Evolutionary conservation across 176 grass and related monocot species (phyloP), one percentile per base, ranked within the genome.

Genomic region (Eleusine indica): DNA sequence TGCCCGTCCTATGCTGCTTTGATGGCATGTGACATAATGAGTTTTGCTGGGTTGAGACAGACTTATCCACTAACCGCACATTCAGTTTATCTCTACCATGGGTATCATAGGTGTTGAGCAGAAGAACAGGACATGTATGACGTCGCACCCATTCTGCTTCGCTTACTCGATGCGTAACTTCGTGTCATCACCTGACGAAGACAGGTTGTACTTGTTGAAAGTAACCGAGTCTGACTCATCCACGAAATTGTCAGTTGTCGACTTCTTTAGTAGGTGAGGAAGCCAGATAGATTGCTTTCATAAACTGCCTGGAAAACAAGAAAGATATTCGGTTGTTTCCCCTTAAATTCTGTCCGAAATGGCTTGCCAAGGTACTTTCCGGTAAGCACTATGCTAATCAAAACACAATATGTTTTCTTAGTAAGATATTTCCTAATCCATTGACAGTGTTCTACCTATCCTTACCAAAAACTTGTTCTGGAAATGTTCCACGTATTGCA

Each of bases 11-110:
- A 17, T 70, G 67, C 58, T 88, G 74, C 67, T 86, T 68, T 80
- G 83, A 80, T 90, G 69, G 56, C 57, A 71, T 88, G 51, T 84
- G 73, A 74, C 53, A 82, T 86, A 75, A 73, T 87, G 38, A 73
- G 82, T 75, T 91, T 63, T 85, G 88, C 67, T 80, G 35, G 79
- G 77, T 83, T 85, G 78, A 82, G 74, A 66, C 53, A 19, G 71
- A 89, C 79, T 70, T 70, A 49, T 63, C 82, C 82, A 80, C 74
- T 80, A 76, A 76, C 28, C 39, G 32, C 54, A 82, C 69, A 61
- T 83, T 83, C 28, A 84, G 15, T 76, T 88, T 37, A 78, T 84
- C 80, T 80, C 58, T 40, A 77, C 39, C 80, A 69, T 84, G 49
- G 37, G 13, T 66, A 78, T 87, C 51, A 83, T 75, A 84, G 76